Evolutionary conservation across 2,329 filamentous ascomycete genomes (phyloP), one percentile per base, ranked within the genome.

Genomic region (Ceratocystis destructans): DNA sequence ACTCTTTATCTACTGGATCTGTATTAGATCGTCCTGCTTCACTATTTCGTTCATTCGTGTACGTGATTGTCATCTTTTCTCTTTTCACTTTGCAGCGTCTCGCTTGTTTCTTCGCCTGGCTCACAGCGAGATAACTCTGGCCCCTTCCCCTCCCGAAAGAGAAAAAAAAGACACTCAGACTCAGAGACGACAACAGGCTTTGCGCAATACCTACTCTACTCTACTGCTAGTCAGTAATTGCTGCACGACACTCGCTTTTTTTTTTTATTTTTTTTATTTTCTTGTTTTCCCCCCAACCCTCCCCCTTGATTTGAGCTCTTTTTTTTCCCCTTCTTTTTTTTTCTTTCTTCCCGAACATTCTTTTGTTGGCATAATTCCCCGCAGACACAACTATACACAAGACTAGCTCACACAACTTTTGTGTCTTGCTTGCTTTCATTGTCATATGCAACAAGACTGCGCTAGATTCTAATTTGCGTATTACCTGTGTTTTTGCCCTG

Each of bases 101-200:
- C 45, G 61, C 61, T 63, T 63, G 61, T 63, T 50, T 33, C 44
- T 37, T 63, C 44, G 61, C 61, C 46, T 63, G 61, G 25, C 20
- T 25, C 20, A 50, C 61, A 63, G 61, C 45, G 61, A 63, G n/a
- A 63, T 63, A 50, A 63, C 61, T 33, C n/a, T 20, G 7, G 61
- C 22, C 41, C 53, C 53, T 28, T 22, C 17, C 46, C 46, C 46
- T 22, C 46, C 46, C 22, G 10, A 25, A 25, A 53, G 28, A 37
- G 12, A 59, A 59, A 37, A 28, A 28, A 59, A 25, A 53, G 55
- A 6, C 28, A 55, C 55, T 37, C 55, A 37, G 55, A 59, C 55
- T 59, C 55, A 59, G 31, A 59, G 17, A 59, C 28, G 15, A 59
- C 55, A 59, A 59, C 28, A 59, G 28, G 31, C 55, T 59, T 59